These are phyloP conservation scores for Nemophila menziesii DNA, from an alignment of 257 asterid species.

Conservation along the genomic window DNA sequence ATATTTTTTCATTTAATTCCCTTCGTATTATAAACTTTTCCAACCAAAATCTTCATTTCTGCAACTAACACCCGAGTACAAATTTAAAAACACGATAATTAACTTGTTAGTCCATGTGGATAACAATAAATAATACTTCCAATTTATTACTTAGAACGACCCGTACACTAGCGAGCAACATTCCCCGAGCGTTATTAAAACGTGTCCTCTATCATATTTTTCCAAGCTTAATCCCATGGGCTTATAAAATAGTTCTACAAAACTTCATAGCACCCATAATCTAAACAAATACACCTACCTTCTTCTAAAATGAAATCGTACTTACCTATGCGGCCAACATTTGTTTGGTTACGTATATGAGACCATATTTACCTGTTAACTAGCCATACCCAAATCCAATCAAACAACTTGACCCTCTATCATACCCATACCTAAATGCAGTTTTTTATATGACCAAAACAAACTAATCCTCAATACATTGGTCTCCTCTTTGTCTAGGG, in stretches of 20 bases:
- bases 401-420: neutral
- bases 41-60: no score
- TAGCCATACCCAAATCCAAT: neutral
- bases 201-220: neutral
- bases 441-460: constrained; percentile 5
- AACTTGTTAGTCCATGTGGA: no score
- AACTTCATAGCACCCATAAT: neutral
- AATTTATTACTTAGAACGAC: no score
- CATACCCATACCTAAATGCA: constrained; percentile 2
- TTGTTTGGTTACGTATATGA: neutral
- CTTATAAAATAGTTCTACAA: neutral
- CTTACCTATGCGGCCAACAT: constrained; percentile 1
- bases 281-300: neutral
- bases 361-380: neutral
- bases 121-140: no score
- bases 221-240: neutral
- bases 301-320: neutral
- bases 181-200: no score
- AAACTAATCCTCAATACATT: neutral
- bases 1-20: no score
- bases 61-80: no score
- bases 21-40: no score
- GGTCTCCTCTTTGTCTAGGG: constrained; percentile 1
- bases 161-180: no score
- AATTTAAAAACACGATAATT: no score